These are phyloP conservation scores for Talaromyces sp. DNA, from an alignment of 2,329 filamentous ascomycete species.

Conservation along the genomic window DNA sequence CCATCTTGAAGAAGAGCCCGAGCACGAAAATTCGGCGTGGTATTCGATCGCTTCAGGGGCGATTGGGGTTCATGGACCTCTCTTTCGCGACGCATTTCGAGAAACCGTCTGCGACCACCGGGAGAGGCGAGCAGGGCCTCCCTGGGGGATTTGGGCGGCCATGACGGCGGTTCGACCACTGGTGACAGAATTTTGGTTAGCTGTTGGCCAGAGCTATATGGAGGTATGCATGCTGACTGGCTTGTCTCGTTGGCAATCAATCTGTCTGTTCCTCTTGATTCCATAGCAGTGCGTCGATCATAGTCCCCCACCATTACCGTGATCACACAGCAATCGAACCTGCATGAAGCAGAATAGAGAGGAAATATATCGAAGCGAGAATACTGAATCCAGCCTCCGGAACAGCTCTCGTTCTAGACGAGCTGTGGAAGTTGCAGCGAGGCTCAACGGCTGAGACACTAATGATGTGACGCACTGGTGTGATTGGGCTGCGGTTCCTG, in stretches of 20 bases:
- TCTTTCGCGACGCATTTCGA: slow-evolving; percentile 53
- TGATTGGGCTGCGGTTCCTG: neutral
- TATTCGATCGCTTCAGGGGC: slow-evolving; percentile 50
- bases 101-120: slow-evolving; percentile 68
- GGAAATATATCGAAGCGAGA: neutral
- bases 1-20: slow-evolving; percentile 21
- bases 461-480: neutral
- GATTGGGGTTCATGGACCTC: slow-evolving; percentile 58
- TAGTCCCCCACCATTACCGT: slow-evolving; percentile 7
- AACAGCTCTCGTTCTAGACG: neutral
- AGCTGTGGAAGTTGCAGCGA: neutral
- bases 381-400: neutral
- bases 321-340: slow-evolving; percentile 1
- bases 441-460: neutral
- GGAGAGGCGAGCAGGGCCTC: slow-evolving; percentile 65
- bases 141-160: slow-evolving; percentile 59
- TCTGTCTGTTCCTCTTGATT: neutral
- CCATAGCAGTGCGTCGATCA: slow-evolving; percentile 7
- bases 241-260: neutral
- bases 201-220: neutral
- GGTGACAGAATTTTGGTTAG: neutral
- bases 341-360: neutral
- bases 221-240: slow-evolving; percentile 5
- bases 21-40: slow-evolving; percentile 34
- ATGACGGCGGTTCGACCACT: slow-evolving; percentile 42